Percentiles rank a stretch among this genome's conserved stretches.
Conservation (phyloP, 108 stramenopile species). For the Thalassiosira profunda region DNA sequence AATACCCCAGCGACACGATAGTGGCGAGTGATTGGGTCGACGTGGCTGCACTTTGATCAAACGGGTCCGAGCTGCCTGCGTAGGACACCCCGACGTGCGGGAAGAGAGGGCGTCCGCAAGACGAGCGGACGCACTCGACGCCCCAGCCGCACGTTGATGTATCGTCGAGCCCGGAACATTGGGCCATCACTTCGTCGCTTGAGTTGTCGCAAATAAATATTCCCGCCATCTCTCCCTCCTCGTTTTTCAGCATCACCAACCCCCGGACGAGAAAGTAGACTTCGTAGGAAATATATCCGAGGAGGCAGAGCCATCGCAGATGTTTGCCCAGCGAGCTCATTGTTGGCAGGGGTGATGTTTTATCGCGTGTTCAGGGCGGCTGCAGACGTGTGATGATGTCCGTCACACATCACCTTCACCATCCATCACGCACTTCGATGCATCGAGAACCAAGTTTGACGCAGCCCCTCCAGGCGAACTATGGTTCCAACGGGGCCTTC, state of each 20-base stretch:
- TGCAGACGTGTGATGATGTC: too few species aligned
- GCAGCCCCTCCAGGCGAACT: too few species aligned
- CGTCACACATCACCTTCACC: too few species aligned
- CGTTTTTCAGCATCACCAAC: not conserved
- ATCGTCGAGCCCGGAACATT: slow-evolving; percentile 29
- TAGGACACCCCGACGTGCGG: slow-evolving; percentile 30
- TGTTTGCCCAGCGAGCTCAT: too few species aligned
- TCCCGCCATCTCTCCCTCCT: not conserved
- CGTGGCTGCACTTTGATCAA: slow-evolving; percentile 8
- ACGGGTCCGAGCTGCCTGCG: slow-evolving; percentile 33
- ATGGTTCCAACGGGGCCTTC: too few species aligned
- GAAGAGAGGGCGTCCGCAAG: slow-evolving; percentile 37
- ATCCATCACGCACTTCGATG: too few species aligned
- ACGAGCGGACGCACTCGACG: slow-evolving; percentile 27
- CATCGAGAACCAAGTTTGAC: too few species aligned
- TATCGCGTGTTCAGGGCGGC: too few species aligned
- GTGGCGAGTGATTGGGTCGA: slow-evolving; percentile 12
- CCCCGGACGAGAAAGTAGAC: not conserved
- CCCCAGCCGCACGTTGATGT: slow-evolving; percentile 12
- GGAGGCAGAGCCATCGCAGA: not conserved
- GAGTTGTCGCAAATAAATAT: slow-evolving; percentile 35
- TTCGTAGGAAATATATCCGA: not conserved
- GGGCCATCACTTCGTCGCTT: not conserved
- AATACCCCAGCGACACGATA: slow-evolving; percentile 28
- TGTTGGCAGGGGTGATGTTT: too few species aligned